Base-by-base conservation (phyloP, 2,329 filamentous ascomycete genomes). In the Fusarium sp. region DNA sequence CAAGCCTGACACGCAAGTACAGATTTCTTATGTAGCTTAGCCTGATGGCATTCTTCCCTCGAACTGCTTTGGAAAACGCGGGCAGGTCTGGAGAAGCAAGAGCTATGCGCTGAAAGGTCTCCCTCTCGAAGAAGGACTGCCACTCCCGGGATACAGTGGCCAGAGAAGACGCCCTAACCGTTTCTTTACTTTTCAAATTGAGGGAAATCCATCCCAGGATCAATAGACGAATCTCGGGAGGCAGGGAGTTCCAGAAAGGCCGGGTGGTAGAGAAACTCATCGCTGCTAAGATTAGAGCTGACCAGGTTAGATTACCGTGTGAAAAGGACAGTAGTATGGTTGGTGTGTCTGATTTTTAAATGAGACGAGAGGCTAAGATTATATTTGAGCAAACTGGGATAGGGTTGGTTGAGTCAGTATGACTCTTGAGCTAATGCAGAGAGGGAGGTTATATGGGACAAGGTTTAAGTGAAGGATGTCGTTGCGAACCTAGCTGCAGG, bases 141-240 rank as follows among this genome's bases (percentile, higher is more conserved):
- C 71, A 72, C 7, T 70, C 71, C 54, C 20, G 45, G 25, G 45
- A 73, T 14, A 73, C 69, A 4, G 64, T 52, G 30, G 69, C 69
- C 2, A 73, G 27, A 1, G 38, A 33, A 54, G 66, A 47, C n/a
- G 40, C 32, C 25, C 32, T 54, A 6, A n/a, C 10, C 6, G 37
- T 45, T 43, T 57, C 30, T 35, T 30, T 17, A 2, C 22, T 7
- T 22, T 33, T 25, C 7, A 50, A 25, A 22, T 67, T n/a, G 12
- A 56, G 56, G 17, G 37, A 10, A 17, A 67, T 54, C 15, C 2
- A 71, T 12, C 30, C 11, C 4, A 74, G 37, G 12, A 70, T 63
- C 22, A 57, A 10, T 8, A 59, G 59, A 33, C 67, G 72, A 65
- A 70, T 58, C 32, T 74, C 70, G 6, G 45, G 32, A 6, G 43